Percentiles rank a stretch among this genome's conserved stretches.
Evolutionary conservation across 306 rosid genomes (phyloP).

Genomic region (Trichosanthes truncata): DNA sequence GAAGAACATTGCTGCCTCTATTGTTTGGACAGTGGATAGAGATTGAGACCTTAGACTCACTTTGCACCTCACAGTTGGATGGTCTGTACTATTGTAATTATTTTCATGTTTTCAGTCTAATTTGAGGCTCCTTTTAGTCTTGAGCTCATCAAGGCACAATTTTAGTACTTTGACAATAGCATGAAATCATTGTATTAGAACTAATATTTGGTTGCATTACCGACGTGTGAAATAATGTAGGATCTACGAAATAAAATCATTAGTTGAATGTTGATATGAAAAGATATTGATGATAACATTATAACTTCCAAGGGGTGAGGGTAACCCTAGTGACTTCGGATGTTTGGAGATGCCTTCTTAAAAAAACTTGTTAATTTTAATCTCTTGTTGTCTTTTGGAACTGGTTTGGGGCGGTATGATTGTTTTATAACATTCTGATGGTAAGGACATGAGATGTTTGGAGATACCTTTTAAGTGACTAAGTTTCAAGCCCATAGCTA

Average conservation of each 20-base stretch:
- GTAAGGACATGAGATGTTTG: no score
- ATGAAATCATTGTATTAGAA: neutral
- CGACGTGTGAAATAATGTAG: neutral
- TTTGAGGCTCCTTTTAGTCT: neutral
- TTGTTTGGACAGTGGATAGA: constrained; percentile 1
- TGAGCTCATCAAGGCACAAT: neutral
- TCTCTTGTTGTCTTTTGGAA: no score
- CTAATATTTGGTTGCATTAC: neutral
- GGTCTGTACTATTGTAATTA: neutral
- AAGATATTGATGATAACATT: neutral
- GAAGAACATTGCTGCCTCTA: constrained; percentile 3
- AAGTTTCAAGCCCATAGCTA: no score
- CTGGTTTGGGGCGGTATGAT: no score
- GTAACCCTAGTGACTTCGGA: neutral
- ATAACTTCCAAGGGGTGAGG: neutral
- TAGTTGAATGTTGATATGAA: neutral
- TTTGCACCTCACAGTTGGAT: neutral
- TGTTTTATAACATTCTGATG: no score
- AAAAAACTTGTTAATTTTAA: no score
- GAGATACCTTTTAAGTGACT: no score
- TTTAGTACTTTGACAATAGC: neutral
- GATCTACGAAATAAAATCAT: neutral
- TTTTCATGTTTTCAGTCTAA: neutral
- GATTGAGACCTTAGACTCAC: neutral
- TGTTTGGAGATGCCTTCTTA: neutral